phyloP scores from a whole-genome alignment of 768 basidiomycete genomes.

The Russula sp. region DNA sequence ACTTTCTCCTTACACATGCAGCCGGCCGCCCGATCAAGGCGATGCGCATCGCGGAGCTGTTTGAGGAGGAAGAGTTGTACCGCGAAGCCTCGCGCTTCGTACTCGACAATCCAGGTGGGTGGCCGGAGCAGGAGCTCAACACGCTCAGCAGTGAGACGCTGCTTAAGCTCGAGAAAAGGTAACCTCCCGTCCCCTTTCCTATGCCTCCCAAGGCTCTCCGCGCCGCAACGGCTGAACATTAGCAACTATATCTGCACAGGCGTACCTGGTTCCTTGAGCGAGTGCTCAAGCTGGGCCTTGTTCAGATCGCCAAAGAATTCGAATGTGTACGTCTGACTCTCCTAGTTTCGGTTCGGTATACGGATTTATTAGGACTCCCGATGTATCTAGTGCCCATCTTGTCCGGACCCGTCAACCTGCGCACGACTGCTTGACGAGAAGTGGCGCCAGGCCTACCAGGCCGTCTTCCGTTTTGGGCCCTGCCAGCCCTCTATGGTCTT shows the following conservation, averaged over 20 bases:
- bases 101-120: slow-evolving; percentile 86
- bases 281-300: slow-evolving; percentile 84
- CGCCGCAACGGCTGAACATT: not conserved
- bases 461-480: slow-evolving; percentile 83
- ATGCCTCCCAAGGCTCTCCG: not conserved
- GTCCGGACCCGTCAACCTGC: slow-evolving; percentile 73
- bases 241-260: slow-evolving; percentile 33
- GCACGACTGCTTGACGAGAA: slow-evolving; percentile 88
- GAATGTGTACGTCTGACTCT: slow-evolving; percentile 63
- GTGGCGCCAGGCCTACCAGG: slow-evolving; percentile 84
- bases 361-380: not conserved
- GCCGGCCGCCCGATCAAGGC: slow-evolving; percentile 92
- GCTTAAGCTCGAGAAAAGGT: slow-evolving; percentile 86
- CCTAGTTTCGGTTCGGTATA: not conserved
- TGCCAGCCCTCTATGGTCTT: slow-evolving; percentile 91
- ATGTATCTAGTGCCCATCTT: slow-evolving; percentile 60
- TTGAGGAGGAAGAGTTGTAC: slow-evolving; percentile 85
- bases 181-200: slow-evolving; percentile 17
- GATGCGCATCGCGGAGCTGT: slow-evolving; percentile 85
- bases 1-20: slow-evolving; percentile 86
- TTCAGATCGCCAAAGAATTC: slow-evolving; percentile 87
- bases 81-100: slow-evolving; percentile 89
- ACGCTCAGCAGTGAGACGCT: slow-evolving; percentile 79
- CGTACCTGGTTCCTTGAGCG: slow-evolving; percentile 95
- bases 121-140: slow-evolving; percentile 71